Evolutionary conservation across 2,329 filamentous ascomycete genomes (phyloP).

Genomic region (Xylariaceae sp.): DNA sequence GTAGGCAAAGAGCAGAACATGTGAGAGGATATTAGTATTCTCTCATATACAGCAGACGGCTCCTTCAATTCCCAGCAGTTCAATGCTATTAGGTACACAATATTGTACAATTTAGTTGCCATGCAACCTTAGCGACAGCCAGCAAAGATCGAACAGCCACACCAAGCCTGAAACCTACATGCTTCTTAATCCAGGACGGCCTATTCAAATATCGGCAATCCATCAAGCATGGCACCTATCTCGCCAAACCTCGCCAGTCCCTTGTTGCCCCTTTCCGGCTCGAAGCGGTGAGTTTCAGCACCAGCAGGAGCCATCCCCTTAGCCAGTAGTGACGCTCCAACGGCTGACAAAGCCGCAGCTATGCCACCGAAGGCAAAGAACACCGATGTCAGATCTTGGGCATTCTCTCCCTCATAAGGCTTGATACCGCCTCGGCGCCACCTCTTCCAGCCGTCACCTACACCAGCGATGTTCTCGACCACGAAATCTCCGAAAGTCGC

Average conservation of each 20-base stretch:
- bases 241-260: conserved; percentile 45
- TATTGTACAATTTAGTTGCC: no score
- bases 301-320: conserved; percentile 45
- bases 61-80: no score
- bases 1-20: no score
- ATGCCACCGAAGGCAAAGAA: conserved; percentile 38
- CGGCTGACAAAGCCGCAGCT: conserved; percentile 29
- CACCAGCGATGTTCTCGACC: conserved; percentile 31
- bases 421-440: conserved; percentile 36
- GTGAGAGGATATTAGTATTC: no score
- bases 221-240: conserved; percentile 44
- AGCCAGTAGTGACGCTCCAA: conserved; percentile 41
- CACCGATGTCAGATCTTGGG: conserved; percentile 28
- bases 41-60: no score
- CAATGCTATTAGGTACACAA: no score
- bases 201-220: conserved; percentile 22
- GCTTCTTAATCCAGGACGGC: neutral
- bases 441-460: conserved; percentile 34
- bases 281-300: conserved; percentile 43
- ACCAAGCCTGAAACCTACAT: no score
- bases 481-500: conserved; percentile 32
- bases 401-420: conserved; percentile 10
- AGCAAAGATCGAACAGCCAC: no score
- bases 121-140: no score
- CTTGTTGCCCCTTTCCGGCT: conserved; percentile 25